A percentile compares a stretch with the other conserved stretches of the same genome.
phyloP scores from a whole-genome alignment of 1,284 basidiomycete genomes.

The Cutaneotrichosporon spelunceum region DNA sequence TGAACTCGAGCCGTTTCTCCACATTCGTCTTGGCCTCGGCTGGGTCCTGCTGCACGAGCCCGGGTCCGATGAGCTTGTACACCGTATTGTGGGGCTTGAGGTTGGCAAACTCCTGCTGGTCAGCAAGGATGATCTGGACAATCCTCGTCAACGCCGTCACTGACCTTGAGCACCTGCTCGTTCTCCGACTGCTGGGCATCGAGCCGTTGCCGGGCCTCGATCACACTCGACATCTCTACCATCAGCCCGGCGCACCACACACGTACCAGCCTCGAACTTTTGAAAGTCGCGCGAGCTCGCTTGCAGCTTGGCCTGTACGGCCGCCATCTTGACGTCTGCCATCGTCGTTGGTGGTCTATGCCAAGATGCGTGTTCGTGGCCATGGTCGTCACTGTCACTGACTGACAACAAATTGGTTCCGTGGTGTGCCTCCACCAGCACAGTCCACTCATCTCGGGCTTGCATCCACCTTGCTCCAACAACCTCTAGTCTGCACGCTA shows the following conservation, averaged over 20 bases:
- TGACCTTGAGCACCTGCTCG: slow-evolving; percentile 87
- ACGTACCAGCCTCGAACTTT: slow-evolving; percentile 63
- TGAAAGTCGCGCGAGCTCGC: slow-evolving; percentile 68
- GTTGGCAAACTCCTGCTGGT: slow-evolving; percentile 79
- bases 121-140: no score
- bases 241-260: neutral
- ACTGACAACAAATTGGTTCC: slow-evolving; percentile 10
- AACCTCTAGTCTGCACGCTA: neutral
- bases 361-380: slow-evolving; percentile 2
- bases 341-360: slow-evolving; percentile 22
- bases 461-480: slow-evolving; percentile 15
- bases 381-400: neutral
- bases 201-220: slow-evolving; percentile 75
- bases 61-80: slow-evolving; percentile 89
- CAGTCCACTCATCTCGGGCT: slow-evolving; percentile 7
- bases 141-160: no score
- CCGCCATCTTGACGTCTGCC: slow-evolving; percentile 34
- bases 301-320: slow-evolving; percentile 57
- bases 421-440: slow-evolving; percentile 2
- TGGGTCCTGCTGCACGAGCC: slow-evolving; percentile 85
- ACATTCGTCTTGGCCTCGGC: slow-evolving; percentile 85
- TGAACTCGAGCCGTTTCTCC: slow-evolving; percentile 87
- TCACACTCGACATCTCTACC: slow-evolving; percentile 63
- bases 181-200: slow-evolving; percentile 90
- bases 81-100: slow-evolving; percentile 75